These are phyloP conservation scores for Xylaria multiplex DNA, from an alignment of 2,329 filamentous ascomycete genomes.

Conservation along the genomic window DNA sequence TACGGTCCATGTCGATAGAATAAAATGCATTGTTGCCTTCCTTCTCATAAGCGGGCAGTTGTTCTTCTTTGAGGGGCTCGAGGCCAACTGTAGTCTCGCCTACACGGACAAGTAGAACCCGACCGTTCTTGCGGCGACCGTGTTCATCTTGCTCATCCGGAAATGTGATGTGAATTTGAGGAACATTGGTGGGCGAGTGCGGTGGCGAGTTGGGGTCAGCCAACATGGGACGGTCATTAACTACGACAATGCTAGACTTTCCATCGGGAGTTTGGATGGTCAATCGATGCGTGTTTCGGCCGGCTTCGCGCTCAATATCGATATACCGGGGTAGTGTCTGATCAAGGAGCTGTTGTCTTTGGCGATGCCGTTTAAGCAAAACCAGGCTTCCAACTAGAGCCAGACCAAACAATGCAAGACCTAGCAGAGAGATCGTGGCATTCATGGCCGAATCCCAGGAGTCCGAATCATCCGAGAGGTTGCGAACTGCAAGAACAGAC, in stretches of 20 bases:
- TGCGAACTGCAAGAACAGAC: conserved; percentile 60
- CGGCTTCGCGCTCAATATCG: conserved; percentile 62
- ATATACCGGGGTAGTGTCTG: conserved; percentile 76
- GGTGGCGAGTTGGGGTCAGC: conserved; percentile 79
- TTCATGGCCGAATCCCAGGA: conserved; percentile 73
- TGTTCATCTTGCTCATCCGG: conserved; percentile 91
- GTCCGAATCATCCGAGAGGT: conserved; percentile 46
- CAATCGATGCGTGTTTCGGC: conserved; percentile 63
- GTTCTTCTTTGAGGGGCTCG: conserved; percentile 83
- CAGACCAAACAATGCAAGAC: conserved; percentile 78
- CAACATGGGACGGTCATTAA: conserved; percentile 78
- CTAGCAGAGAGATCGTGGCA: conserved; percentile 81
- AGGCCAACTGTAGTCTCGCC: conserved; percentile 88
- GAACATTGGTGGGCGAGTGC: conserved; percentile 81
- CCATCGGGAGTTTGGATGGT: conserved; percentile 68
- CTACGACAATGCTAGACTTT: conserved; percentile 77
- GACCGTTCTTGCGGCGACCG: conserved; percentile 82
- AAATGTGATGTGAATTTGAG: conserved; percentile 98
- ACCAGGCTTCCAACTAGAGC: conserved; percentile 74
- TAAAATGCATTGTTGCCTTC: conserved; percentile 83
- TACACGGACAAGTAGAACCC: conserved; percentile 90
- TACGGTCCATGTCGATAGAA: conserved; percentile 92
- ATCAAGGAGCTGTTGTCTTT: conserved; percentile 58
- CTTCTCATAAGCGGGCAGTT: conserved; percentile 89
- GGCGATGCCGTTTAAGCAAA: conserved; percentile 73